These are phyloP conservation scores for Yamadazyma friedrichii DNA, from an alignment of 1,139 yeast species.

Conservation along the genomic window DNA sequence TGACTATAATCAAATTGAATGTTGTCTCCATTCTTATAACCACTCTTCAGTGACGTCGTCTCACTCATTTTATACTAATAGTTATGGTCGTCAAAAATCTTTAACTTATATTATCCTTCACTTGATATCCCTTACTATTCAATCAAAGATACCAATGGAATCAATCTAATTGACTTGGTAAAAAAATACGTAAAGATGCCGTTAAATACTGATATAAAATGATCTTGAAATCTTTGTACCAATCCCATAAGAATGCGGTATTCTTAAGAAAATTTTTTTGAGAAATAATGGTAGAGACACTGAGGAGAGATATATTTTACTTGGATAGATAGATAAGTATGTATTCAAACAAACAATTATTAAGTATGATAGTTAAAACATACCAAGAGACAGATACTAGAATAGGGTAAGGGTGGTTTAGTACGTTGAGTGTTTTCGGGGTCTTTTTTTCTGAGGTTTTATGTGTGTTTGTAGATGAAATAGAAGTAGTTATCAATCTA, in stretches of 20 bases:
- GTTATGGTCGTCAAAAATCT: not conserved
- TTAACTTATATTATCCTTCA: not conserved
- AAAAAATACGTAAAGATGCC: not conserved
- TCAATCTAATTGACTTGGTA: too few relatives aligned
- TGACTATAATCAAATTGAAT: slow-evolving; percentile 55
- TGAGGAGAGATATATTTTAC: not conserved
- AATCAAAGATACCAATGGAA: too few relatives aligned
- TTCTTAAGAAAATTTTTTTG: slow-evolving; percentile 3
- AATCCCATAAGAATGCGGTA: slow-evolving; percentile 4
- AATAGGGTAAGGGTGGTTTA: not conserved
- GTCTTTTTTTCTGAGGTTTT: not conserved
- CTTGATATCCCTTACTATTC: too few relatives aligned
- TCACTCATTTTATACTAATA: slow-evolving; percentile 5
- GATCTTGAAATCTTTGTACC: slow-evolving; percentile 4
- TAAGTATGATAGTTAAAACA: too few relatives aligned
- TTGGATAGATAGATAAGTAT: not conserved
- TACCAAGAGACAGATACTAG: too few relatives aligned
- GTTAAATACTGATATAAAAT: not conserved
- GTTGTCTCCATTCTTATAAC: slow-evolving; percentile 48
- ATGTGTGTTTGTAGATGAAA: not conserved
- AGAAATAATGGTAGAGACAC: slow-evolving; percentile 2
- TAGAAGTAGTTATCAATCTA: not conserved
- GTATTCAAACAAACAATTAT: too few relatives aligned
- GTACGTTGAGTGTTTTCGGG: too few relatives aligned
- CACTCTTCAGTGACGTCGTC: slow-evolving; percentile 1